Evolutionary conservation across 2,329 filamentous ascomycete species (phyloP).

Genomic region (Gaeumannomyces tritici): DNA sequence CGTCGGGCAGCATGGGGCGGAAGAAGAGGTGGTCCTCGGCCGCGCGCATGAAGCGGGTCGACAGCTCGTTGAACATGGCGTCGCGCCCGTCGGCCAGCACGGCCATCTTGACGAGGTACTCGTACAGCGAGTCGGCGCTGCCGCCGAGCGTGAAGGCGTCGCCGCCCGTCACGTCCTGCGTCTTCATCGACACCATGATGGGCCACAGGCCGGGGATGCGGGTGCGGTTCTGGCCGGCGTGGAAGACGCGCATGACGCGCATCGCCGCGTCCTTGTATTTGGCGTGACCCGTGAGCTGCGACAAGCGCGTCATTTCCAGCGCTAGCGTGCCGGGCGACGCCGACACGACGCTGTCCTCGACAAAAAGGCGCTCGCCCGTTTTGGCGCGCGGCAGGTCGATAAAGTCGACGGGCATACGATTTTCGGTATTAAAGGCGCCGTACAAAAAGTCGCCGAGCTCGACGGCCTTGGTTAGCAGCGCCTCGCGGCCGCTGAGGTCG

Average conservation of each 20-base stretch:
- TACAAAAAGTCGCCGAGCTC: slow-evolving; percentile 37
- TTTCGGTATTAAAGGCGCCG: slow-evolving; percentile 32
- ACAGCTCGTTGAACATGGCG: slow-evolving; percentile 50
- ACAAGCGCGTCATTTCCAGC: slow-evolving; percentile 63
- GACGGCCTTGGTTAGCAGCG: slow-evolving; percentile 30
- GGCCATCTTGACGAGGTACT: slow-evolving; percentile 41
- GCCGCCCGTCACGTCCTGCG: slow-evolving; percentile 27
- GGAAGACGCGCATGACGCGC: slow-evolving; percentile 57
- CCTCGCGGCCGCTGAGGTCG: slow-evolving; percentile 16
- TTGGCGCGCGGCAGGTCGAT: slow-evolving; percentile 32
- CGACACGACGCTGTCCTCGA: slow-evolving; percentile 28
- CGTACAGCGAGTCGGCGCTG: slow-evolving; percentile 32
- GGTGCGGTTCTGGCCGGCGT: slow-evolving; percentile 55
- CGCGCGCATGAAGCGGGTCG: slow-evolving; percentile 49
- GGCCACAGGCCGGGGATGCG: slow-evolving; percentile 67
- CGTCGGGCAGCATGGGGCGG: slow-evolving; percentile 49
- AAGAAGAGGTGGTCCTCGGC: slow-evolving; percentile 53
- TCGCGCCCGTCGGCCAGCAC: slow-evolving; percentile 49
- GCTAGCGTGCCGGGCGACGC: slow-evolving; percentile 53
- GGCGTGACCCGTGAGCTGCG: slow-evolving; percentile 60
- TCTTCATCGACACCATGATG: slow-evolving; percentile 47
- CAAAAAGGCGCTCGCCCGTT: slow-evolving; percentile 19
- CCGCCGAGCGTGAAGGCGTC: slow-evolving; percentile 23
- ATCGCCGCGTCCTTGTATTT: slow-evolving; percentile 68
- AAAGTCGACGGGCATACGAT: slow-evolving; percentile 35